Evolutionary conservation across 2,329 filamentous ascomycete species (phyloP).

Genomic region (Pseudopithomyces maydicus): DNA sequence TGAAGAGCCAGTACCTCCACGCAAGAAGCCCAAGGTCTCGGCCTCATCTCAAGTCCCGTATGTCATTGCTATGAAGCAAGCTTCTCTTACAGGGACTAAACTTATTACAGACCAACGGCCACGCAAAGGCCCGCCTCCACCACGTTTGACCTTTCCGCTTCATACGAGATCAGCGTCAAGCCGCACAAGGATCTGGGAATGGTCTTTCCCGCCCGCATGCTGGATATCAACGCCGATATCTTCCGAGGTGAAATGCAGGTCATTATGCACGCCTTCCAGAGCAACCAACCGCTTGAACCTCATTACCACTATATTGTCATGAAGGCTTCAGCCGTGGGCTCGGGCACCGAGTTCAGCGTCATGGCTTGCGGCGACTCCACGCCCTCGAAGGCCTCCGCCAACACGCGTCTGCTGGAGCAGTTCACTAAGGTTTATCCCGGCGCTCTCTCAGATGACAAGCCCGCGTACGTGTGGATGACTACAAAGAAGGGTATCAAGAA

Average conservation of each 20-base stretch:
- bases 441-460: background rate
- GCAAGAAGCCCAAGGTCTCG: background rate
- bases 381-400: background rate
- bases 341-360: background rate
- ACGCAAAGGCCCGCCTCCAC: background rate
- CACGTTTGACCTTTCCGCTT: no score
- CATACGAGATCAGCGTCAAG: background rate
- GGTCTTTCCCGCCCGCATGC: background rate
- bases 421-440: background rate
- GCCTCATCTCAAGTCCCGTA: background rate
- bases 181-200: background rate
- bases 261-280: background rate
- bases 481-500: background rate
- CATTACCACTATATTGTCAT: background rate
- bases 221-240: background rate
- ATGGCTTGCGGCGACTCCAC: background rate
- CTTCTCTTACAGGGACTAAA: background rate
- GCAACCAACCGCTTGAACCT: background rate
- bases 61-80: background rate
- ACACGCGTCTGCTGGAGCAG: background rate
- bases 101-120: background rate
- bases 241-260: background rate
- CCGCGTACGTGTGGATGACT: background rate
- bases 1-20: background rate
- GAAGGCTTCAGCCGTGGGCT: background rate